Percentiles rank a stretch among this genome's conserved stretches.
Conservation (phyloP, 2,329 filamentous ascomycete species). For the Ophiostoma ulmi region DNA sequence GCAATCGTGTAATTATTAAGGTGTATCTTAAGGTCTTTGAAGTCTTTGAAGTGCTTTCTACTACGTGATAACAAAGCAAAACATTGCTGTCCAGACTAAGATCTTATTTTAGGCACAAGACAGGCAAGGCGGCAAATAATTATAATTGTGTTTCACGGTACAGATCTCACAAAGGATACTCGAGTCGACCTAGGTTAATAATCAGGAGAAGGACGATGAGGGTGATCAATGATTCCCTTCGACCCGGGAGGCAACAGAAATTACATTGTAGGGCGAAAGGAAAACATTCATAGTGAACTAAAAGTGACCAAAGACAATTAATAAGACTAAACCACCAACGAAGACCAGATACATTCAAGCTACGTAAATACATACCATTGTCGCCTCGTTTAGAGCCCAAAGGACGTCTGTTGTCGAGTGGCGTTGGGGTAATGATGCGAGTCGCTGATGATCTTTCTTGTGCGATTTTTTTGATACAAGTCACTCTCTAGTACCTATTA, state of each 20-base stretch:
- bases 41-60: too few relatives aligned
- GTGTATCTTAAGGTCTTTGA: too few relatives aligned
- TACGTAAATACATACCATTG: background rate
- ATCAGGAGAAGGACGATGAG: background rate
- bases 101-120: too few relatives aligned
- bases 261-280: background rate
- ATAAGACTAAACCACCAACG: background rate
- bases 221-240: background rate
- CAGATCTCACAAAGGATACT: too few relatives aligned
- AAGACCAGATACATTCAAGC: background rate
- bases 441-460: background rate
- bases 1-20: too few relatives aligned
- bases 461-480: background rate
- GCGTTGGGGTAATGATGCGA: background rate
- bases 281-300: background rate
- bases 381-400: background rate
- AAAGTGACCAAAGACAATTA: background rate
- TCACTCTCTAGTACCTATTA: background rate
- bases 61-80: too few relatives aligned
- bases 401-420: slow-evolving; percentile 3
- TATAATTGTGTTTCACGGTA: too few relatives aligned
- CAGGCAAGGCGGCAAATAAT: too few relatives aligned
- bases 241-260: background rate
- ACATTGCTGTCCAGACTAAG: too few relatives aligned
- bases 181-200: background rate